phyloP scores from a whole-genome alignment of 2,329 filamentous ascomycete genomes.

The Phyllosticta citribraziliensis region DNA sequence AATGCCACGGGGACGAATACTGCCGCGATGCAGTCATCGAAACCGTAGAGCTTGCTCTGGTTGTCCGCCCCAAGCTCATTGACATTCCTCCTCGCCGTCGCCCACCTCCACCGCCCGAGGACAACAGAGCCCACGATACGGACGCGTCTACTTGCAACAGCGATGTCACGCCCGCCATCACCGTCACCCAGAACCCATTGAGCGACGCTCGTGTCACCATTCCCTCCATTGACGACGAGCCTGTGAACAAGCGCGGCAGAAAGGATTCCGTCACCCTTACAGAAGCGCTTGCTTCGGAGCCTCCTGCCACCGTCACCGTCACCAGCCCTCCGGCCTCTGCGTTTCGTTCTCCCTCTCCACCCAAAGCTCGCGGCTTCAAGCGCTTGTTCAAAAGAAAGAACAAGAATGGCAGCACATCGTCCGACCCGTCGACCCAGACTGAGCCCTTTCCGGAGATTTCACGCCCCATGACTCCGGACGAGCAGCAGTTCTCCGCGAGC shows the following conservation, averaged over 20 bases:
- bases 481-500: background rate
- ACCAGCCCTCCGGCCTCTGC: background rate
- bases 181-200: background rate
- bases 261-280: background rate
- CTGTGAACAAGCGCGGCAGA: background rate
- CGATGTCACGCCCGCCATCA: background rate
- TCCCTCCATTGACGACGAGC: background rate
- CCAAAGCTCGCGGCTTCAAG: background rate
- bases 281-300: background rate
- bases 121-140: background rate
- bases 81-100: background rate
- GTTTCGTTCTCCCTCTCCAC: background rate
- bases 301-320: background rate
- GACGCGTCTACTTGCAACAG: background rate
- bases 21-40: background rate
- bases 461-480: background rate
- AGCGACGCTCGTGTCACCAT: background rate
- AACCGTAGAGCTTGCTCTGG: background rate
- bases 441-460: background rate
- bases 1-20: constrained; percentile 1
- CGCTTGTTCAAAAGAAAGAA: background rate
- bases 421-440: background rate
- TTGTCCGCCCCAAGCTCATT: background rate
- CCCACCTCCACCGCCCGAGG: background rate
- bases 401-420: background rate